Conservation (phyloP, 2,329 filamentous ascomycete species). For the Clarireedia sp. region DNA sequence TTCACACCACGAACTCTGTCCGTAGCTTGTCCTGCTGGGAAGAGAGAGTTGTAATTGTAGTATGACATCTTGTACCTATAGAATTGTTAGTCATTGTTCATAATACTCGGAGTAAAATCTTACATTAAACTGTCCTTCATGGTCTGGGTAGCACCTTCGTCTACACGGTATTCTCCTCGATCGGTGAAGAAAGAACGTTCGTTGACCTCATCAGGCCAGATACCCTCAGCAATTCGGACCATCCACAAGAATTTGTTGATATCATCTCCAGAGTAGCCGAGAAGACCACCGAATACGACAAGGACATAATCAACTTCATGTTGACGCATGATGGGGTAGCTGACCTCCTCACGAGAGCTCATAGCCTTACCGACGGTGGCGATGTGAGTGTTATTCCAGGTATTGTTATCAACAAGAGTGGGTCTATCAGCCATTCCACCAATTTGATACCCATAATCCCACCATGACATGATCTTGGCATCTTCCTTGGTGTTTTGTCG, state of each 20-base stretch:
- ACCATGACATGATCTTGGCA: conserved; percentile 99
- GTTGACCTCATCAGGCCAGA: conserved; percentile 99
- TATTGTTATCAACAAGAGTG: conserved; percentile 98
- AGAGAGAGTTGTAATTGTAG: conserved; percentile 91
- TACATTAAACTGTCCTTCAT: conserved; percentile 99
- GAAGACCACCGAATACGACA: conserved; percentile 88
- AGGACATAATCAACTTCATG: conserved; percentile 99
- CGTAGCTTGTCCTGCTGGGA: conserved; percentile 81
- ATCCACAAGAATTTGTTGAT: conserved; percentile 99
- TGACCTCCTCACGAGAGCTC: conserved; percentile 95
- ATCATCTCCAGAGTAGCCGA: conserved; percentile 96
- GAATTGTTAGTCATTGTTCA: conserved; percentile 19
- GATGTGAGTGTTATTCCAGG: conserved; percentile 99
- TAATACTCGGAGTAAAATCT: conserved; percentile 32
- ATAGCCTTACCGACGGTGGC: conserved; percentile 98
- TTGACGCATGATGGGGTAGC: conserved; percentile 96
- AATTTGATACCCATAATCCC: conserved; percentile 99
- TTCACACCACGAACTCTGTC: conserved; percentile 80
- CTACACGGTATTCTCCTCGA: conserved; percentile 89
- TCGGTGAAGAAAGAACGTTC: conserved; percentile 93
- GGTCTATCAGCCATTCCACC: conserved; percentile 98
- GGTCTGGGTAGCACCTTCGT: conserved; percentile 84
- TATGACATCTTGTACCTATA: conserved; percentile 99
- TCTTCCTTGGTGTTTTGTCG: conserved; percentile 92
- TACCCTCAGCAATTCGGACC: conserved; percentile 97